Evolutionary conservation across 179 eudicot genomes (phyloP).

Genomic region (Silene noctiflora): DNA sequence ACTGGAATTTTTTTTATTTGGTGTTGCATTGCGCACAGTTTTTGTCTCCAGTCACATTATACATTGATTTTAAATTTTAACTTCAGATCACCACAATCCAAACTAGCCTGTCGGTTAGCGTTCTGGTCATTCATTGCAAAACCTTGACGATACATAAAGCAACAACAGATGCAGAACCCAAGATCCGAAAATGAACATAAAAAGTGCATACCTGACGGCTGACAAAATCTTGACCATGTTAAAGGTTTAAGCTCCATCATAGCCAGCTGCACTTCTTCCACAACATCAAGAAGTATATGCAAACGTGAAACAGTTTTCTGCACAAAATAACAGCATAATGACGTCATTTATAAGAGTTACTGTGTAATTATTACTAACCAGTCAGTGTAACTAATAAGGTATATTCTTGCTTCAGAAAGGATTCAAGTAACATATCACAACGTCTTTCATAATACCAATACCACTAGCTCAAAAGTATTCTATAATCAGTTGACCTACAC

Average conservation of each 20-base stretch:
- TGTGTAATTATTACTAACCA: too few species aligned
- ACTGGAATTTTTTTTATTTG: too few species aligned
- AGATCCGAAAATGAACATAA: not conserved
- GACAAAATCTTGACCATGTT: conserved; percentile 41
- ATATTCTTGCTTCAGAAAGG: conserved; percentile 5
- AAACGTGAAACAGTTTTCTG: conserved; percentile 68
- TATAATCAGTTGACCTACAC: not conserved
- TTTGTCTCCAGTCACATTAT: not conserved
- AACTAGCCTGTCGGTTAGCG: not conserved
- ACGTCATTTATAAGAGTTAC: conserved; percentile 7
- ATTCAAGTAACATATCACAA: not conserved
- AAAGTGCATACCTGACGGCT: conserved; percentile 54
- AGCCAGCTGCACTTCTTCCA: conserved; percentile 69
- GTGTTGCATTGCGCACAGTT: not conserved
- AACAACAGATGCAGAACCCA: not conserved
- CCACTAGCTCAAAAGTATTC: conserved; percentile 3
- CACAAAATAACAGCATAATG: conserved; percentile 19
- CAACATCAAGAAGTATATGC: conserved; percentile 70
- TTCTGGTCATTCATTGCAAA: conserved; percentile 4
- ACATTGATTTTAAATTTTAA: not conserved
- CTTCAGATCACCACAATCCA: not conserved
- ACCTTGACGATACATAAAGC: not conserved
- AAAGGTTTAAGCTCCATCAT: conserved; percentile 52
- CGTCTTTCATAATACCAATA: not conserved
- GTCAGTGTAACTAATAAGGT: not conserved